Evolutionary conservation across 2,329 filamentous ascomycete species (phyloP).

Genomic region (Ophiostoma tasmaniense): DNA sequence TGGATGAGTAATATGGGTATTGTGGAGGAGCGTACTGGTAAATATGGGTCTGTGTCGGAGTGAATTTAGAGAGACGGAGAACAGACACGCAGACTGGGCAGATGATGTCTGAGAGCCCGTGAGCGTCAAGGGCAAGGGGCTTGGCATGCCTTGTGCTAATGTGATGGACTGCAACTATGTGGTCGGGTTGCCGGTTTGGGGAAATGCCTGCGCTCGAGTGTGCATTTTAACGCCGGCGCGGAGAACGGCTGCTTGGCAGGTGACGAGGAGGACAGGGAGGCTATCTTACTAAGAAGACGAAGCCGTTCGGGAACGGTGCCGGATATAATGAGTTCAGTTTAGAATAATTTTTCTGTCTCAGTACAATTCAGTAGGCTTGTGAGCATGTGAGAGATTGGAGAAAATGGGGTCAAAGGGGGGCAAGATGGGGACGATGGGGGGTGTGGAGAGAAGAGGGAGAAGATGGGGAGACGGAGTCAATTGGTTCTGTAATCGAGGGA

Average conservation of each 20-base stretch:
- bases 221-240: neutral
- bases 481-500: neutral
- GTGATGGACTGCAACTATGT: neutral
- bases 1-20: neutral
- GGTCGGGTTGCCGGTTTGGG: neutral
- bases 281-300: neutral
- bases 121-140: neutral
- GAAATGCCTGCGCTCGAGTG: neutral
- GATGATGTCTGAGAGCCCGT: neutral
- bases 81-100: neutral
- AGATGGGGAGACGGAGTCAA: neutral
- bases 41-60: neutral
- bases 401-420: neutral
- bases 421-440: slow-evolving; percentile 4
- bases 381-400: neutral
- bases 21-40: too few species aligned
- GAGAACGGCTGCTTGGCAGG: neutral
- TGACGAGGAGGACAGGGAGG: neutral
- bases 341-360: neutral
- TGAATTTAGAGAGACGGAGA: neutral
- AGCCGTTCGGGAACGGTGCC: neutral
- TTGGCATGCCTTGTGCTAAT: neutral
- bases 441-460: neutral
- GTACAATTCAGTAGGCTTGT: neutral
- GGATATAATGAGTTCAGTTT: neutral